phyloP scores from a whole-genome alignment of 208 protist species.

The Trypanosoma melophagium region DNA sequence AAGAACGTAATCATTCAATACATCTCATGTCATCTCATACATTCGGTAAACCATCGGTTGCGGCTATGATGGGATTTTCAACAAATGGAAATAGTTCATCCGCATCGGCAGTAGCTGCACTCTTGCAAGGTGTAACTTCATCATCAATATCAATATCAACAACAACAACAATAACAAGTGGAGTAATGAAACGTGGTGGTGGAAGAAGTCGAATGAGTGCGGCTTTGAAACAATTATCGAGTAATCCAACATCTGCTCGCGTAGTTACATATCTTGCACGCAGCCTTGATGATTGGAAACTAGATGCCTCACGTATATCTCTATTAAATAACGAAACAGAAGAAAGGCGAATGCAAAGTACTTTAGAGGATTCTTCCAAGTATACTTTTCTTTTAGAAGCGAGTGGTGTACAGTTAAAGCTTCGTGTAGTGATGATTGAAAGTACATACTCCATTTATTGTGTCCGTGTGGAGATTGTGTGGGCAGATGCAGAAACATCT shows the following conservation, averaged over 20 bases:
- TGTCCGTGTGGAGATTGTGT: slow-evolving; percentile 25
- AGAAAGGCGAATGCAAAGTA: not conserved
- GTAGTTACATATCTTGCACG: slow-evolving; percentile 51
- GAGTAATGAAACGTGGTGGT: not conserved
- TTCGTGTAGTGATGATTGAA: slow-evolving; percentile 31
- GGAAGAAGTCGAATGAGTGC: not conserved
- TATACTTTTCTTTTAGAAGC: not conserved
- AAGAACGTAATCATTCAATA: not conserved
- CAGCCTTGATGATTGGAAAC: slow-evolving; percentile 39
- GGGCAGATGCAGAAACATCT: slow-evolving; percentile 13
- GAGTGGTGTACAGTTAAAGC: slow-evolving; percentile 25
- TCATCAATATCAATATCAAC: slow-evolving; percentile 3
- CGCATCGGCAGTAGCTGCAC: not conserved
- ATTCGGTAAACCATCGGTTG: not conserved
- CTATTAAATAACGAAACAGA: not conserved
- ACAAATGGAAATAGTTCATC: not conserved
- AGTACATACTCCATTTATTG: slow-evolving; percentile 32
- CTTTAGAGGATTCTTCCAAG: not conserved
- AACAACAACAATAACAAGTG: not conserved
- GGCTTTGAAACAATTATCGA: slow-evolving; percentile 31
- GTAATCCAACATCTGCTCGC: slow-evolving; percentile 48
- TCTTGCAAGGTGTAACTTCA: slow-evolving; percentile 15
- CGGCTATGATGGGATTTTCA: not conserved
- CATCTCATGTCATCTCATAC: not conserved
- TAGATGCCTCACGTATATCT: slow-evolving; percentile 12